Conservation (phyloP, 169 alveolate species). For the Perkinsus chesapeaki region DNA sequence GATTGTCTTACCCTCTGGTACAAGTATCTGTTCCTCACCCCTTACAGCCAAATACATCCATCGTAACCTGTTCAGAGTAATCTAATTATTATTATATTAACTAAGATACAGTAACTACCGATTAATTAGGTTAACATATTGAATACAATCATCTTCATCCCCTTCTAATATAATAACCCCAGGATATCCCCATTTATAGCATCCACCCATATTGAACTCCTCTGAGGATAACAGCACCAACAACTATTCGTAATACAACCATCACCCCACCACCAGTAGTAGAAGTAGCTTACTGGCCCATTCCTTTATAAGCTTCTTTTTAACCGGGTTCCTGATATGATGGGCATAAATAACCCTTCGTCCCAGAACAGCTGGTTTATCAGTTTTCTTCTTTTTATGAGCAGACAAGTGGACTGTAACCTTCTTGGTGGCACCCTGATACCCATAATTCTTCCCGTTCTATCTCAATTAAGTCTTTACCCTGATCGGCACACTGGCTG, state of each 20-base stretch:
- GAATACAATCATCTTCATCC: constrained; percentile 25
- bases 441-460: background rate
- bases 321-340: constrained; percentile 28
- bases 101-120: background rate
- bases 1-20: background rate
- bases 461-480: background rate
- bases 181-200: constrained; percentile 33
- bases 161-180: constrained; percentile 35
- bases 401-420: background rate
- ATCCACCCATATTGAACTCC: constrained; percentile 33
- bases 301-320: constrained; percentile 25
- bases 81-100: background rate
- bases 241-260: too few relatives aligned
- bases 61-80: constrained; percentile 28
- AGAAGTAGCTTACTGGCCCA: constrained; percentile 24
- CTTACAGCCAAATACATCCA: constrained; percentile 35
- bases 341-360: constrained; percentile 20
- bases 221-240: background rate
- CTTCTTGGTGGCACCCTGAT: background rate
- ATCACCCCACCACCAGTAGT: background rate
- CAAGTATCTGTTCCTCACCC: constrained; percentile 10
- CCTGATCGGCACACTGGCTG: background rate
- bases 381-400: background rate
- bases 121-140: constrained; percentile 9
- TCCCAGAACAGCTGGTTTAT: background rate